Percentiles rank a stretch among this genome's conserved stretches.
These are phyloP conservation scores for Juglanconis sp. DNA, from an alignment of 2,329 filamentous ascomycete genomes.

Conservation along the genomic window DNA sequence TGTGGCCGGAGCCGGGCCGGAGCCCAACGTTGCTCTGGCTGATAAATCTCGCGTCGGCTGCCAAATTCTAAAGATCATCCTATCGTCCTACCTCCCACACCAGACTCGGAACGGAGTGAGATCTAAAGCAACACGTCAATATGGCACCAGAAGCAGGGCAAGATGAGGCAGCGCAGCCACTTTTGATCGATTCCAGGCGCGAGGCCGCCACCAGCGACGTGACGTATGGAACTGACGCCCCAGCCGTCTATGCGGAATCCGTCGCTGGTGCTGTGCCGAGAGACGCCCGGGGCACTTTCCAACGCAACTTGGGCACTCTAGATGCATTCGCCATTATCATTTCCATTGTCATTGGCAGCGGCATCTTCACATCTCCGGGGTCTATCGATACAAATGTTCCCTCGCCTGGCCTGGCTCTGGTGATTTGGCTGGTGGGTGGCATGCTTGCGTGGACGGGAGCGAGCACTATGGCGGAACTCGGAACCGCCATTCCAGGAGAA, in stretches of 20 bases:
- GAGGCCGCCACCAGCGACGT: neutral
- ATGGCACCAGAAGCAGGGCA: slow-evolving; percentile 1
- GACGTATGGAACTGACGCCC: slow-evolving; percentile 1
- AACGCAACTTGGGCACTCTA: slow-evolving; percentile 41
- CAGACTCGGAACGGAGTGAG: too few relatives aligned
- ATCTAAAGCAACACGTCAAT: neutral
- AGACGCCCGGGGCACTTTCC: slow-evolving; percentile 30
- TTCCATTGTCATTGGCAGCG: slow-evolving; percentile 62
- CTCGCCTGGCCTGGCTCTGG: slow-evolving; percentile 54
- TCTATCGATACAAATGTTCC: slow-evolving; percentile 62
- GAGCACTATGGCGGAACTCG: slow-evolving; percentile 59
- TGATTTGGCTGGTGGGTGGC: slow-evolving; percentile 61
- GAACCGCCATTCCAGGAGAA: slow-evolving; percentile 61
- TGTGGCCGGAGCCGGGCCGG: too few relatives aligned
- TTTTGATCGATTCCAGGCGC: neutral
- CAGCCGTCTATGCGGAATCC: neutral
- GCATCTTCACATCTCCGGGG: slow-evolving; percentile 63
- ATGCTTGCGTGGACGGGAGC: slow-evolving; percentile 63
- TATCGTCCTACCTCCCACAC: too few relatives aligned
- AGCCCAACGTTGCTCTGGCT: too few relatives aligned
- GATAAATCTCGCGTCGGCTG: too few relatives aligned
- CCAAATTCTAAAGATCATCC: too few relatives aligned
- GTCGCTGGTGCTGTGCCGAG: slow-evolving; percentile 2
- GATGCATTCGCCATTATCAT: slow-evolving; percentile 59
- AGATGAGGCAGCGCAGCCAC: neutral